Evolutionary conservation across 2,329 filamentous ascomycete species (phyloP).

Genomic region (Fusarium sp.): DNA sequence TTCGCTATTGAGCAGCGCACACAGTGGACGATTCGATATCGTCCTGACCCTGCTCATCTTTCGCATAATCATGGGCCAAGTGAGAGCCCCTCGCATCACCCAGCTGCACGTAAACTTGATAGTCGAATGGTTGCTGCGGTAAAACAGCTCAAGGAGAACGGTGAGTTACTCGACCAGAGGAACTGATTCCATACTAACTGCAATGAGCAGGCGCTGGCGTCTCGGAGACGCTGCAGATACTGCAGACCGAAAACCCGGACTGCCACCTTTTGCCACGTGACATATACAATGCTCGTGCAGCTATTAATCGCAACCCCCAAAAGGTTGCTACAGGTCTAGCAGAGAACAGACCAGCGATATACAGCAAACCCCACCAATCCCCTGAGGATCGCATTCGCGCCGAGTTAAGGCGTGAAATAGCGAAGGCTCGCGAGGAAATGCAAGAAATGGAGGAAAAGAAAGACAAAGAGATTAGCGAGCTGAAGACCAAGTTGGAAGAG

Average conservation of each 20-base stretch:
- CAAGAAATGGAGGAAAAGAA: conserved; percentile 67
- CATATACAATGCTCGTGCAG: conserved; percentile 76
- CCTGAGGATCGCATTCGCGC: conserved; percentile 73
- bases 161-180: conserved; percentile 57
- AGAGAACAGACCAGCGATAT: conserved; percentile 72
- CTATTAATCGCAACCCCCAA: conserved; percentile 73
- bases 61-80: conserved; percentile 75
- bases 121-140: conserved; percentile 77
- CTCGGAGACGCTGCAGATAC: conserved; percentile 73
- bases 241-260: conserved; percentile 73
- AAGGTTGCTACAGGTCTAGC: conserved; percentile 71
- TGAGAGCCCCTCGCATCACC: conserved; percentile 74
- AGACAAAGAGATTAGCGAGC: conserved; percentile 68
- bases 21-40: conserved; percentile 75
- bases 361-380: conserved; percentile 73
- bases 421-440: conserved; percentile 68
- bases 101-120: conserved; percentile 73
- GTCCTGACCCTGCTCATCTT: conserved; percentile 69
- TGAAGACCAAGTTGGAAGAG: conserved; percentile 71
- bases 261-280: conserved; percentile 73
- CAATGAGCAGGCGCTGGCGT: conserved; percentile 70
- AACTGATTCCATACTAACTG: conserved; percentile 48
- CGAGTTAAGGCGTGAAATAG: conserved; percentile 71
- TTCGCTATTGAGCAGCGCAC: conserved; percentile 76
- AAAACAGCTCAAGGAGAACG: conserved; percentile 74